phyloP scores from a whole-genome alignment of 805 yeast genomes.

The Pichia gijzeniarum region DNA sequence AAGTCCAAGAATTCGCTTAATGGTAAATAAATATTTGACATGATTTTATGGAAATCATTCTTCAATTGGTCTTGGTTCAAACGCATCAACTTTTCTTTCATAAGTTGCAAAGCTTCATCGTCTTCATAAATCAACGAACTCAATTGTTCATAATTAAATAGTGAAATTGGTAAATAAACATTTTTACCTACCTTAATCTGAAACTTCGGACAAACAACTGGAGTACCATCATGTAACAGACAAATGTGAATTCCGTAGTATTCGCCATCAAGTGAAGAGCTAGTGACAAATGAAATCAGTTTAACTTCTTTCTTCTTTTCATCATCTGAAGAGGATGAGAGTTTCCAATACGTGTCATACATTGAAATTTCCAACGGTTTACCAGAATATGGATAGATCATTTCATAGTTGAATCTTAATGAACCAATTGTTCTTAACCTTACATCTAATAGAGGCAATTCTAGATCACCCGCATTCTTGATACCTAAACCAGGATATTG shows the following conservation, averaged over 20 bases:
- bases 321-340: slow-evolving; percentile 47
- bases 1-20: slow-evolving; percentile 51
- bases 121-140: slow-evolving; percentile 22
- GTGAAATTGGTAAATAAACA: slow-evolving; percentile 54
- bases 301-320: slow-evolving; percentile 17
- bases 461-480: slow-evolving; percentile 34
- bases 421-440: slow-evolving; percentile 80
- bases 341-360: slow-evolving; percentile 96
- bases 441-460: slow-evolving; percentile 74
- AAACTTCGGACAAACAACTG: slow-evolving; percentile 72
- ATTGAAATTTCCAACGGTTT: slow-evolving; percentile 79
- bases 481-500: slow-evolving; percentile 33
- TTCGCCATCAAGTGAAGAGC: slow-evolving; percentile 81
- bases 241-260: slow-evolving; percentile 68
- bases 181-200: slow-evolving; percentile 38
- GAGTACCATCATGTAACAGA: slow-evolving; percentile 74
- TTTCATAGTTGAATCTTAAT: slow-evolving; percentile 66
- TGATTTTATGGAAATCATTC: slow-evolving; percentile 35
- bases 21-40: slow-evolving; percentile 48
- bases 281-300: slow-evolving; percentile 71
- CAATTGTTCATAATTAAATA: slow-evolving; percentile 45
- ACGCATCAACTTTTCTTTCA: slow-evolving; percentile 15
- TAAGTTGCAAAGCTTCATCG: slow-evolving; percentile 11
- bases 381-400: slow-evolving; percentile 87
- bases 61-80: slow-evolving; percentile 18